Evolutionary conservation across 83 land plant species (phyloP), one percentile per base, ranked within the genome.

Genomic region (Thuja plicata): DNA sequence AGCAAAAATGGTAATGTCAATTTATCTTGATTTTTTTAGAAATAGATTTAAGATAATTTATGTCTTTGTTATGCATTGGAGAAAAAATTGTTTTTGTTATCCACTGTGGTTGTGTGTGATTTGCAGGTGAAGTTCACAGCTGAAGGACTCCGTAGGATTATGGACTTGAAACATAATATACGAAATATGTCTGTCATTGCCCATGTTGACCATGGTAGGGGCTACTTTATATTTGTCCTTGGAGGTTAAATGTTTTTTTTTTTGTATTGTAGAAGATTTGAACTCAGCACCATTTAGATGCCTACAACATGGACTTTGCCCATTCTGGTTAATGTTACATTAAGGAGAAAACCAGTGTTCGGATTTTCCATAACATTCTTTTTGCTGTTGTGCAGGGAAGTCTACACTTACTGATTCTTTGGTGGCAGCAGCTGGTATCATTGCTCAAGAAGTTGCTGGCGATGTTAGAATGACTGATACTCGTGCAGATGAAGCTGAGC

Each of bases 141-240:
- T 30, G 96, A 95, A 40, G 98, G 86, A 96, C 90, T 96, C 38
- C 98, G 98, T 57, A 46, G 94, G 76, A 94, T 96, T 81, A 96
- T 96, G 98, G 98, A 95, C 95, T 88, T 77, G 90, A 96, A 96
- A 87, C 93, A 94, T 48, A 96, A 96, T 87, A 96, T 96, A 55
- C 88, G 97, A 79, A 95, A 96, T 84, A 96, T 96, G 97, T 96
- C 98, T 81, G 98, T 96, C 38, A 96, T 96, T 93, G 98, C 98
- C 27, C 98, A 96, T 87, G 98, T 96, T 35, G 98, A 96, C 71
- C 98, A 96, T 87, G 98, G 96, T 96, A 88, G 34, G 78, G 52
- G 40, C 50, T 81, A 41, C 45, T 40, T 13, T 37, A 9, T 81
- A 27, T 32, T 73, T 73, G 2, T n/a, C 3, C 6, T 3, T 32